Conservation (phyloP, 148 eudicot genomes). For the Vaccinium macrocarpon region DNA sequence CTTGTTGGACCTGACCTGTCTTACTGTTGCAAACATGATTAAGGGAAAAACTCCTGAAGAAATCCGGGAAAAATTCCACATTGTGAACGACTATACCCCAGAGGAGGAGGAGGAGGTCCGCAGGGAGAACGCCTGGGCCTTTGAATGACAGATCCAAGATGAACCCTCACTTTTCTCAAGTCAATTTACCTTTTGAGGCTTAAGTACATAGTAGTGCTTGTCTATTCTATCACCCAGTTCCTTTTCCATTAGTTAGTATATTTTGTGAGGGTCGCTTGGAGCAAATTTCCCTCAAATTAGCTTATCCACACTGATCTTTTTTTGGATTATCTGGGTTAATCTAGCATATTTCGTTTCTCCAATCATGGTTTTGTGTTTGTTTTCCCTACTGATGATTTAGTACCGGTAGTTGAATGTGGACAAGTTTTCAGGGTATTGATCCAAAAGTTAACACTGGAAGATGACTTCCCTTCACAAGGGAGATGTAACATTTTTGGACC, state of each 20-base stretch:
- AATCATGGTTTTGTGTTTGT: background rate
- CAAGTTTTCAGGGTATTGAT: background rate
- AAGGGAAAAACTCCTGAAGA: slow-evolving; percentile 21
- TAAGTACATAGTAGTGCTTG: background rate
- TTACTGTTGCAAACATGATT: slow-evolving; percentile 22
- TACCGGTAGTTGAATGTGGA: background rate
- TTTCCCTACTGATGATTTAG: background rate
- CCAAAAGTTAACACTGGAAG: background rate
- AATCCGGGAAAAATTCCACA: slow-evolving; percentile 13
- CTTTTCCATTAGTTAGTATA: background rate
- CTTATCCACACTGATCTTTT: background rate
- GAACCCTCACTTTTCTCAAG: background rate
- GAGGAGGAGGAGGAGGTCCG: slow-evolving; percentile 25
- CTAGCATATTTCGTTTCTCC: background rate
- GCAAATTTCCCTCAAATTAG: background rate
- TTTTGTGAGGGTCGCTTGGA: background rate
- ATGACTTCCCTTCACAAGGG: background rate
- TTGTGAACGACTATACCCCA: slow-evolving; percentile 18
- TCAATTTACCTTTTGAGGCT: background rate
- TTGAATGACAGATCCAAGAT: slow-evolving; percentile 16
- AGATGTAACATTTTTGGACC: background rate
- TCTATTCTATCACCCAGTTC: background rate
- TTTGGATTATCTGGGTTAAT: too few species aligned
- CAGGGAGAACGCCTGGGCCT: slow-evolving; percentile 38
- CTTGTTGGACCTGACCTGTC: slow-evolving; percentile 24